These are phyloP conservation scores for Teunomyces gatunensis DNA, from an alignment of 805 yeast species.

Conservation along the genomic window DNA sequence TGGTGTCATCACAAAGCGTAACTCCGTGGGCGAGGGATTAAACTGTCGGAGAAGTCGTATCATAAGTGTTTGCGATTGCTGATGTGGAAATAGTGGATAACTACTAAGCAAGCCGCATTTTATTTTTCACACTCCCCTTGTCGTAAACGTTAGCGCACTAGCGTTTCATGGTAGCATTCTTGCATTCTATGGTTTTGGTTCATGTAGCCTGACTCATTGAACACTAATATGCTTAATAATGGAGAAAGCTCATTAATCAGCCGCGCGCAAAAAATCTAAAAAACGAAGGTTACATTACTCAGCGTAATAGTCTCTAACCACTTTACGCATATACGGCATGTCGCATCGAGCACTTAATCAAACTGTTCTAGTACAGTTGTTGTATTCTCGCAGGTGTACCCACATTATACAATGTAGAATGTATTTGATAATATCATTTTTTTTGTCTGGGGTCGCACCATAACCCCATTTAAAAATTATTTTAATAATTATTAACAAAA, in stretches of 20 bases:
- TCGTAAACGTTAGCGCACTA: background rate
- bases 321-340: background rate
- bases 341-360: background rate
- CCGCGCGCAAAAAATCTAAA: slow-evolving; percentile 1
- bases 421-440: too few relatives aligned
- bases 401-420: too few relatives aligned
- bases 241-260: background rate
- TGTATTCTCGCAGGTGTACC: too few relatives aligned
- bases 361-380: too few relatives aligned
- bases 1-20: background rate
- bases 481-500: background rate
- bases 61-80: background rate
- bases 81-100: background rate
- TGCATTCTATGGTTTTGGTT: background rate
- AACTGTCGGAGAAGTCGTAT: background rate
- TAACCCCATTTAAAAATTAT: background rate
- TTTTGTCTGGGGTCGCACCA: background rate
- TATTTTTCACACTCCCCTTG: too few relatives aligned
- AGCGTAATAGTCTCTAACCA: background rate
- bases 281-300: background rate
- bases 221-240: background rate
- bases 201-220: background rate
- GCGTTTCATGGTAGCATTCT: background rate
- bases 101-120: background rate
- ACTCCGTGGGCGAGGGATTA: background rate